phyloP scores from a whole-genome alignment of 1,284 basidiomycete genomes.

The Ustilago bromivora region DNA sequence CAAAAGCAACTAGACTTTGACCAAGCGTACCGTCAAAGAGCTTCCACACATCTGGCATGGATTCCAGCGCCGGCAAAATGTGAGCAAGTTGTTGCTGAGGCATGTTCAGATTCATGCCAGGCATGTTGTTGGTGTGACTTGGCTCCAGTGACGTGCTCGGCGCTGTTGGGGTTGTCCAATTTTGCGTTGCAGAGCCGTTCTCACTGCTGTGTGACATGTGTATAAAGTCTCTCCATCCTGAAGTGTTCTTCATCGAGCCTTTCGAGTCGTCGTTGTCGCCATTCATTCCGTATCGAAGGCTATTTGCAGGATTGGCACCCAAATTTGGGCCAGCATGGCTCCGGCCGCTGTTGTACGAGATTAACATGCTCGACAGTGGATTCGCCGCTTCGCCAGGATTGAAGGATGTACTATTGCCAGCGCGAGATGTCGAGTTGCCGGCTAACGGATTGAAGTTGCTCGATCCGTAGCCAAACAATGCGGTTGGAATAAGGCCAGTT shows the following conservation, averaged over 20 bases:
- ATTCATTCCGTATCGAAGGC: neutral
- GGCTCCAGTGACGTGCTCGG: conserved; percentile 13
- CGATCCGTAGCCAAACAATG: conserved; percentile 42
- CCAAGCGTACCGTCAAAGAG: conserved; percentile 56
- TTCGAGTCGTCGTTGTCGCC: conserved; percentile 7
- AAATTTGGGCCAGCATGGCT: neutral
- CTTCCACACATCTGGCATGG: conserved; percentile 57
- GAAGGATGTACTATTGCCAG: conserved; percentile 16
- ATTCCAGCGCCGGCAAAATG: conserved; percentile 48
- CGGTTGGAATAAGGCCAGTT: conserved; percentile 12
- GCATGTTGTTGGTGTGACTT: conserved; percentile 17
- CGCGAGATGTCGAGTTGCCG: conserved; percentile 38
- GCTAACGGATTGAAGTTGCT: conserved; percentile 46
- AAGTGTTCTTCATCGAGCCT: conserved; percentile 5
- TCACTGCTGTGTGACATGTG: conserved; percentile 20
- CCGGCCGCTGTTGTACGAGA: conserved; percentile 29
- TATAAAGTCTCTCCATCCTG: conserved; percentile 9
- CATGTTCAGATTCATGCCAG: conserved; percentile 46
- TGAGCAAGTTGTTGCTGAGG: conserved; percentile 48
- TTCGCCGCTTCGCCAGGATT: conserved; percentile 33
- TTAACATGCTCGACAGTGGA: conserved; percentile 44
- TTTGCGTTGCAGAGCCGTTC: neutral
- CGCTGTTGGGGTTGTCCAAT: conserved; percentile 10
- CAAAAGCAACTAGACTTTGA: conserved; percentile 44
- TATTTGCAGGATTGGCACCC: conserved; percentile 8